Evolutionary conservation across 1,284 basidiomycete genomes (phyloP).

Genomic region (Fomitopsis palustris): DNA sequence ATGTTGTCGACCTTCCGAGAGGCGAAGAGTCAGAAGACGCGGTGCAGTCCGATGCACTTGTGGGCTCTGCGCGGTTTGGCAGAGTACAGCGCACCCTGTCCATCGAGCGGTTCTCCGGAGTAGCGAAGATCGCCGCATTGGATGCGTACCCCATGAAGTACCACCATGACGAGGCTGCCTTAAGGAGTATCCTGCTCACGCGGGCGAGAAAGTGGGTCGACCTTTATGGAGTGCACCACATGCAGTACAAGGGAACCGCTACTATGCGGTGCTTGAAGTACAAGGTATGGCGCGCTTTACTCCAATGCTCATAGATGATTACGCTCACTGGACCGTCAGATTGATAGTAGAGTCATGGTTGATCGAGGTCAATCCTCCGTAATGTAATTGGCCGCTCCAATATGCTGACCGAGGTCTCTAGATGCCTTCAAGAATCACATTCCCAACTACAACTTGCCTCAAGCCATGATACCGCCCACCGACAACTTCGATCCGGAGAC

Average conservation of each 20-base stretch:
- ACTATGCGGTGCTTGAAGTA: slow-evolving; percentile 34
- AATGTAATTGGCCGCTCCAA: slow-evolving; percentile 30
- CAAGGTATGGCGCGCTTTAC: slow-evolving; percentile 32
- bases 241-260: slow-evolving; percentile 49
- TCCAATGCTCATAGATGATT: background rate
- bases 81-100: background rate
- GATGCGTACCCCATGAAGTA: slow-evolving; percentile 49
- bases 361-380: slow-evolving; percentile 26
- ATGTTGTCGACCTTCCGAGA: slow-evolving; percentile 23
- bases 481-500: background rate
- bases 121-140: slow-evolving; percentile 43
- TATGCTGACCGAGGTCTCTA: background rate
- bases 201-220: slow-evolving; percentile 51
- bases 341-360: slow-evolving; percentile 46
- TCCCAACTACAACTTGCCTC: background rate
- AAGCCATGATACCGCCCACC: background rate
- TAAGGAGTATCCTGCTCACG: slow-evolving; percentile 35
- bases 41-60: background rate
- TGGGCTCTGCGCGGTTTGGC: background rate
- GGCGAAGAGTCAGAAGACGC: slow-evolving; percentile 35
- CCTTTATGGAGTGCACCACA: slow-evolving; percentile 50
- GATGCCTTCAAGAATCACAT: background rate
- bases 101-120: slow-evolving; percentile 27
- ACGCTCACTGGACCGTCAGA: slow-evolving; percentile 9
- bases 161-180: slow-evolving; percentile 36